Evolutionary conservation across 129 eudicot genomes (phyloP).

Genomic region (Flaveria brownii): DNA sequence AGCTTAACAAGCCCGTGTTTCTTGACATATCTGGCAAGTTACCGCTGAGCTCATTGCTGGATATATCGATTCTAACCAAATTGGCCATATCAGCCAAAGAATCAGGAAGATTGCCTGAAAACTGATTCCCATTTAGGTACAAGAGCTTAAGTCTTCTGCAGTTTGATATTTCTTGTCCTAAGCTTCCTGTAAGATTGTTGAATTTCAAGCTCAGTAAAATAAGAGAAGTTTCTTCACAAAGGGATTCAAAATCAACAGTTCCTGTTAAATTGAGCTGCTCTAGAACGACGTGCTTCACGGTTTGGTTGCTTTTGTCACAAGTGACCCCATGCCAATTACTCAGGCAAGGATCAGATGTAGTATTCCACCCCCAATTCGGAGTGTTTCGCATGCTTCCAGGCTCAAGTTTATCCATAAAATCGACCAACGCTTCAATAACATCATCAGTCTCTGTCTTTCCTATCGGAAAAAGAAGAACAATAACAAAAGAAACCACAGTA

Average conservation of each 20-base stretch:
- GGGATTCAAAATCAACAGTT: slow-evolving; percentile 48
- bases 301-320: slow-evolving; percentile 36
- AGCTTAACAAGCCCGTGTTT: slow-evolving; percentile 51
- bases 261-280: slow-evolving; percentile 56
- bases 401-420: slow-evolving; percentile 55
- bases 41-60: slow-evolving; percentile 56
- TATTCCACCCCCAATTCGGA: slow-evolving; percentile 62
- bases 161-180: slow-evolving; percentile 51
- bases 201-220: slow-evolving; percentile 49
- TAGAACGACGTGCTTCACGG: slow-evolving; percentile 55
- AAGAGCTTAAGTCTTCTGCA: slow-evolving; percentile 55
- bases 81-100: slow-evolving; percentile 43
- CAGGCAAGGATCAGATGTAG: slow-evolving; percentile 59
- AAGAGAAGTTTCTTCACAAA: slow-evolving; percentile 47
- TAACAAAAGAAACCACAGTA: slow-evolving; percentile 23
- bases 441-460: slow-evolving; percentile 42
- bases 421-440: slow-evolving; percentile 43
- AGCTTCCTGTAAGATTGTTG: slow-evolving; percentile 56
- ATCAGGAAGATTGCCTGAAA: slow-evolving; percentile 53
- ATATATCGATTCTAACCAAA: slow-evolving; percentile 54
- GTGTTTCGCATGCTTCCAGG: slow-evolving; percentile 29
- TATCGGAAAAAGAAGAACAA: slow-evolving; percentile 32
- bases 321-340: slow-evolving; percentile 53
- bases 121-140: slow-evolving; percentile 46
- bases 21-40: slow-evolving; percentile 63